Percentiles rank a stretch among this genome's conserved stretches.
phyloP scores from a whole-genome alignment of 2,329 filamentous ascomycete genomes.

The Trematosphaeria pertusa region DNA sequence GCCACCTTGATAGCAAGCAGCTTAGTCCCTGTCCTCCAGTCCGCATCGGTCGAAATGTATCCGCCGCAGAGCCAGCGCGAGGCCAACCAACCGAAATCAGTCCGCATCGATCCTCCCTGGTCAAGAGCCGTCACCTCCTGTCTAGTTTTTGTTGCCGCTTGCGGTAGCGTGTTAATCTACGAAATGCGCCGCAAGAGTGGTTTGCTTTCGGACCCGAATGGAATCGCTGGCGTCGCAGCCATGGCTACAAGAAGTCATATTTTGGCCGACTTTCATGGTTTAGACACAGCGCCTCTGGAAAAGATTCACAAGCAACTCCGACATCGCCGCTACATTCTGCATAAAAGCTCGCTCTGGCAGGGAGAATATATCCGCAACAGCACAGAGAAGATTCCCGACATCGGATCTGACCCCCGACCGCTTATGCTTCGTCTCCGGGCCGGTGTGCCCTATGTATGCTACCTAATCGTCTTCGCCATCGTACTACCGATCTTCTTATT shows the following conservation, averaged over 20 bases:
- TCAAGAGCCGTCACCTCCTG: constrained; percentile 67
- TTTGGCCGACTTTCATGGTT: constrained; percentile 74
- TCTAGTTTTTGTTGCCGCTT: constrained; percentile 64
- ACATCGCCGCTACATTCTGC: constrained; percentile 70
- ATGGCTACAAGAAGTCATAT: constrained; percentile 79
- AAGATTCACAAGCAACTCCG: constrained; percentile 74
- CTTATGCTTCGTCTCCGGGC: constrained; percentile 69
- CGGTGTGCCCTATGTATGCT: constrained; percentile 66
- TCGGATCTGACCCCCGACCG: constrained; percentile 64
- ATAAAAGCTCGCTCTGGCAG: constrained; percentile 74
- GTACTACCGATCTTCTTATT: constrained; percentile 71
- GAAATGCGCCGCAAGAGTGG: constrained; percentile 70
- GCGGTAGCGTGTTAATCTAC: constrained; percentile 65
- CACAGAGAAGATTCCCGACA: constrained; percentile 57
- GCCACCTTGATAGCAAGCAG: constrained; percentile 71
- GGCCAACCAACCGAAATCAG: constrained; percentile 57
- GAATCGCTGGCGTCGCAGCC: constrained; percentile 75
- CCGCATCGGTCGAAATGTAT: constrained; percentile 65
- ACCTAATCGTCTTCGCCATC: constrained; percentile 62
- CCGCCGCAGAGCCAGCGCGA: constrained; percentile 59
- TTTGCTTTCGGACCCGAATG: constrained; percentile 71
- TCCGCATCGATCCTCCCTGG: constrained; percentile 64
- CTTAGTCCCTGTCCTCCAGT: constrained; percentile 71
- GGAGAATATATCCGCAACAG: constrained; percentile 61
- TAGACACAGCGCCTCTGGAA: constrained; percentile 70